Evolutionary conservation across 306 rosid genomes (phyloP), one percentile per base, ranked within the genome.

Genomic region (Corylus americana): DNA sequence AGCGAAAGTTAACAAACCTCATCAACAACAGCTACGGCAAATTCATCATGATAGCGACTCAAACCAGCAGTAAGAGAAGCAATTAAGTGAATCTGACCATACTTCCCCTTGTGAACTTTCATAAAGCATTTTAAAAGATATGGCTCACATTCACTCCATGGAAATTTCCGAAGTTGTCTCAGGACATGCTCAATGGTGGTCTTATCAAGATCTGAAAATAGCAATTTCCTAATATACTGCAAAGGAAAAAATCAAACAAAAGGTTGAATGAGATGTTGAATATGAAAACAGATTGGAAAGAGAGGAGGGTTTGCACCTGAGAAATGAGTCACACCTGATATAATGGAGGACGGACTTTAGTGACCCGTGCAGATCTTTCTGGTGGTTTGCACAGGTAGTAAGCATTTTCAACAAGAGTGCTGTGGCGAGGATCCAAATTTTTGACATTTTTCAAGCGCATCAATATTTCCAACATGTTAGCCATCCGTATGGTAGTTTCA

Each of bases 381-480:
- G 99, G 99, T 64, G 99, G 99, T 79, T 96, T 96, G 87, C 99
- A 96, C 61, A 96, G 91, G 88, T 96, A 96, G 88, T 96, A 96
- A 27, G 99, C 99, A 88, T 96, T 96, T 85, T 96, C 99, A 81
- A 96, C 99, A 79, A 90, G 93, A 75, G 98, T 93, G 85, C 97
- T 96, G 75, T 96, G 99, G 71, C 98, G 90, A n/a, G 99, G 98
- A 92, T 96, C 99, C 92, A 96, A 85, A 86, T 96, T 93, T 87
- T 96, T 96, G 20, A 96, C 99, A 88, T 96, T 96, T 83, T 96
- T 96, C 83, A 96, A 88, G 55, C 99, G 98, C 99, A 93, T 96
- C 81, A 96, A 79, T 88, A 96, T 96, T 90, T 96, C 98, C 92
- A 96, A 82, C 99, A 93, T 96, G 87, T 96, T 96, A 66, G 92